Percentiles rank a stretch among this genome's conserved stretches.
Conservation (phyloP, 2,329 filamentous ascomycete species). For the Diplodia seriata region DNA sequence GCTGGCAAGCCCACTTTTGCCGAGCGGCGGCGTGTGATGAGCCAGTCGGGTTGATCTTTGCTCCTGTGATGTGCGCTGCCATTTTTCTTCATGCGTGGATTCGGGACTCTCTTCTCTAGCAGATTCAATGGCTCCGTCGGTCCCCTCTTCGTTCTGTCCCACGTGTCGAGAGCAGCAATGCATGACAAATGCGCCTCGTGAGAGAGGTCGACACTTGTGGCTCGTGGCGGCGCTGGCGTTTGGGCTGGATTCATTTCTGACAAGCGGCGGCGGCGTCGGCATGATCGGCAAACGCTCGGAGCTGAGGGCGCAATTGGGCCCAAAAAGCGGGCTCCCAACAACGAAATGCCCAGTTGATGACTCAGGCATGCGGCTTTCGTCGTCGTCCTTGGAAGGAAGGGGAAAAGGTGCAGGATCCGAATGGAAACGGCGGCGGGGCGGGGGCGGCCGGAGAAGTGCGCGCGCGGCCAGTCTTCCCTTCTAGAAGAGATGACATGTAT, state of each 20-base stretch:
- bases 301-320: conserved; percentile 18
- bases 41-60: neutral
- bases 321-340: neutral
- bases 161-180: neutral
- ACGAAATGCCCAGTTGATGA: neutral
- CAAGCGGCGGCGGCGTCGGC: conserved; percentile 21
- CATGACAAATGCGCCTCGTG: neutral
- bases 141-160: neutral
- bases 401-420: neutral
- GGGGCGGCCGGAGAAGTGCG: neutral
- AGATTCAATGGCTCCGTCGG: neutral
- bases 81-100: neutral
- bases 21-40: neutral
- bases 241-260: neutral
- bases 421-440: conserved; percentile 4
- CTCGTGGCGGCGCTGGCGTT: conserved; percentile 2
- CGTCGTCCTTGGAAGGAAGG: neutral
- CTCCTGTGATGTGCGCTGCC: neutral
- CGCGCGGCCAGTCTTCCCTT: neutral
- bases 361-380: neutral
- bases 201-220: neutral
- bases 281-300: conserved; percentile 30
- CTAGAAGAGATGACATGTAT: neutral
- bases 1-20: neutral
- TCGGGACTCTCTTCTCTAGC: neutral